A percentile compares a stretch with the other conserved stretches of the same genome.
These are phyloP conservation scores for Penicillium antarcticum DNA, from an alignment of 495 filamentous ascomycete species.

Conservation along the genomic window DNA sequence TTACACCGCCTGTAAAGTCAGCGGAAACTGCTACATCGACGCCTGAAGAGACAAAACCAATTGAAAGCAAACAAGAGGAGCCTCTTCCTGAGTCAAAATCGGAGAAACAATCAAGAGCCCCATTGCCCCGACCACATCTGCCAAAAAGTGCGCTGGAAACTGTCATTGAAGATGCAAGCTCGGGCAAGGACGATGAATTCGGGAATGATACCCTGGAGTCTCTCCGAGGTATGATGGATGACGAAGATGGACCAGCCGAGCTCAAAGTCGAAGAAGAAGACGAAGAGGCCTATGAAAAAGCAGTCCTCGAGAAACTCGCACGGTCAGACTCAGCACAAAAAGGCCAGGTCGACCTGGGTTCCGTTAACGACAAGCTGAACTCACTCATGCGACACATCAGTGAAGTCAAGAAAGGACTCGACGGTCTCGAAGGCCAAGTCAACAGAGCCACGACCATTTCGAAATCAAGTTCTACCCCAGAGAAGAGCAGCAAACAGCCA, in stretches of 20 bases:
- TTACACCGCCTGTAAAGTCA: conserved; percentile 1
- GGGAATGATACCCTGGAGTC: conserved; percentile 63
- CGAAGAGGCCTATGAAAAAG: conserved; percentile 34
- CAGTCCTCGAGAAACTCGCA: conserved; percentile 32
- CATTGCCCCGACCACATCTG: conserved; percentile 37
- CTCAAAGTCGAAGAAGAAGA: conserved; percentile 36
- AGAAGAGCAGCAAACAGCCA: not conserved
- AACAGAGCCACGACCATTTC: conserved; percentile 27
- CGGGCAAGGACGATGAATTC: conserved; percentile 41
- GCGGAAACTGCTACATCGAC: not conserved
- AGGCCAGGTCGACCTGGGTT: conserved; percentile 51
- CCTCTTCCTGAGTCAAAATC: conserved; percentile 1
- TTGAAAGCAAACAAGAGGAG: not conserved
- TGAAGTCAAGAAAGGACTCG: conserved; percentile 63
- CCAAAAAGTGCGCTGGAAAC: conserved; percentile 50
- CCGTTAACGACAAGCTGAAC: conserved; percentile 56
- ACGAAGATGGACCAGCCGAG: conserved; percentile 25
- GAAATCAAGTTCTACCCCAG: conserved; percentile 9
- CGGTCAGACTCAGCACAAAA: conserved; percentile 28
- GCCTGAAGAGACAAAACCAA: conserved; percentile 6
- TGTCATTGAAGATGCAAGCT: conserved; percentile 51
- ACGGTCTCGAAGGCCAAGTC: conserved; percentile 61
- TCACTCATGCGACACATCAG: conserved; percentile 61
- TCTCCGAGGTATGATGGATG: conserved; percentile 53
- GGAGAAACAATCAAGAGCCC: conserved; percentile 17